Conservation (phyloP, 169 alveolate genomes). For the Eimeria necatrix region DNA sequence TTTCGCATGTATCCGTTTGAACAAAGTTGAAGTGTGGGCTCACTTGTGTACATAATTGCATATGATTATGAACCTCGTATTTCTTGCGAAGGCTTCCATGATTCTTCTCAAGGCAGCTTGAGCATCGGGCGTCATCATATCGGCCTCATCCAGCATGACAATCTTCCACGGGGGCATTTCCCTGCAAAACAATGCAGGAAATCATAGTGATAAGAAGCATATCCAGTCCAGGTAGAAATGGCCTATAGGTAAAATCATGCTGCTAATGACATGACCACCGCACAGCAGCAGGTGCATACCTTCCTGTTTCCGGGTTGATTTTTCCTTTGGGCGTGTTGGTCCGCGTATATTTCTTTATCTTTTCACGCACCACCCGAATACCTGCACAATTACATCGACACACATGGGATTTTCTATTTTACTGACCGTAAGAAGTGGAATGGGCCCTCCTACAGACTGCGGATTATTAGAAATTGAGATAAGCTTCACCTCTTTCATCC, state of each 20-base stretch:
- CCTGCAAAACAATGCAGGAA: conserved; percentile 73
- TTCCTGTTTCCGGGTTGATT: conserved; percentile 90
- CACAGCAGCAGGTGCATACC: conserved; percentile 68
- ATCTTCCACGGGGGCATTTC: conserved; percentile 96
- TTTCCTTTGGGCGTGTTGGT: conserved; percentile 93
- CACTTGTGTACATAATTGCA: conserved; percentile 96
- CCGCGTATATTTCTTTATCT: conserved; percentile 97
- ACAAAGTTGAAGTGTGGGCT: neutral
- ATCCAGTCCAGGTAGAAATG: neutral
- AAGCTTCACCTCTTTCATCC: conserved; percentile 96
- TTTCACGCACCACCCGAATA: conserved; percentile 98
- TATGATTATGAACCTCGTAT: conserved; percentile 98
- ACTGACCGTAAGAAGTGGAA: too few relatives aligned
- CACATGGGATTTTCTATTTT: neutral
- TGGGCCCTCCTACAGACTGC: neutral
- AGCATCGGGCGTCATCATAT: conserved; percentile 99
- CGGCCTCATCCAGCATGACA: conserved; percentile 99
- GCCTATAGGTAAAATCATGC: neutral
- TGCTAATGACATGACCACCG: neutral
- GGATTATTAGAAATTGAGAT: neutral
- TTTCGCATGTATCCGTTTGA: neutral
- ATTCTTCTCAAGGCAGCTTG: conserved; percentile 99
- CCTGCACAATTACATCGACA: conserved; percentile 87
- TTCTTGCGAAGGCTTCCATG: conserved; percentile 96
- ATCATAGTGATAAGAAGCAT: neutral